These are phyloP conservation scores for Stagonosporopsis cucurbitacearum DNA, from an alignment of 2,329 filamentous ascomycete species.

Conservation along the genomic window DNA sequence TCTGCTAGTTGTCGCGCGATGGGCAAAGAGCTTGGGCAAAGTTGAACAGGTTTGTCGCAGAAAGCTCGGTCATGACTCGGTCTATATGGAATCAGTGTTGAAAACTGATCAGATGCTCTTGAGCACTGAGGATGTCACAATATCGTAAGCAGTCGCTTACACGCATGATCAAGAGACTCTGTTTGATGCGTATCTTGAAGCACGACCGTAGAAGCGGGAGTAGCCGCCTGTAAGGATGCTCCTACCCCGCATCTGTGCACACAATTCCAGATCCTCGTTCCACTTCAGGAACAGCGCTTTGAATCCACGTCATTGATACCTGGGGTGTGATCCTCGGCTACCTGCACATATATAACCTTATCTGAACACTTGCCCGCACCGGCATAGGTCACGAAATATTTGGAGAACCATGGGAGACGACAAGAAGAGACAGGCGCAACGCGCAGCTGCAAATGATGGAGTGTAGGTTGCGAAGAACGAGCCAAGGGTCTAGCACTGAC, in stretches of 20 bases:
- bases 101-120: background rate
- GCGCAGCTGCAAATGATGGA: constrained; percentile 24
- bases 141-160: no score
- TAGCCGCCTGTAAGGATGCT: constrained; percentile 4
- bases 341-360: constrained; percentile 1
- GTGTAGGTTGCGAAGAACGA: constrained; percentile 16
- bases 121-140: background rate
- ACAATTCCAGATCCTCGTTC: constrained; percentile 11
- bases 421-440: constrained; percentile 27
- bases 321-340: constrained; percentile 3
- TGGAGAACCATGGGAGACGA: constrained; percentile 25
- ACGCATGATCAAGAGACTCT: no score
- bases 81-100: background rate
- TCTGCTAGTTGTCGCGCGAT: no score
- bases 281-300: constrained; percentile 5
- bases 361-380: background rate
- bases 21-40: no score
- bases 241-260: constrained; percentile 14
- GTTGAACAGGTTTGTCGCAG: background rate
- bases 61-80: background rate
- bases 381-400: background rate
- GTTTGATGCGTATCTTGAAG: background rate
- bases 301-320: background rate
- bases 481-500: background rate
- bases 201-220: constrained; percentile 9